Evolutionary conservation across 192 early-diverging fungal species (phyloP).

Genomic region (Coemansia asiatica): DNA sequence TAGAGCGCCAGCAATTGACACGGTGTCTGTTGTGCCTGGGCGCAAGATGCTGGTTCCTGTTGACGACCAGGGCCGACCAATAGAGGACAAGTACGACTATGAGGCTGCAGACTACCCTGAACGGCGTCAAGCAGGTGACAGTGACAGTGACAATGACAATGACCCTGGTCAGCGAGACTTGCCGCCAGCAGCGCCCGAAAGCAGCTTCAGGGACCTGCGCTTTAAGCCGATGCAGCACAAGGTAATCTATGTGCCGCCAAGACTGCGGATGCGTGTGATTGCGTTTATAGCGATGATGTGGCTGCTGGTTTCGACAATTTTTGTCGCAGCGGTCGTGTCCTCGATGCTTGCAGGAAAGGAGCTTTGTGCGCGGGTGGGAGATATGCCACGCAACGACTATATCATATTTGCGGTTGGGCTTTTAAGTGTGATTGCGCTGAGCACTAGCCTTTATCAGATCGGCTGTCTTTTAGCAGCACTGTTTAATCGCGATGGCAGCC

Average conservation of each 20-base stretch:
- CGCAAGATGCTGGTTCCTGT: conserved; percentile 81
- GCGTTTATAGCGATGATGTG: conserved; percentile 34
- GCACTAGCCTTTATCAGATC: conserved; percentile 19
- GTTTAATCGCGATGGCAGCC: conserved; percentile 3
- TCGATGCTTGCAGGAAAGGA: conserved; percentile 54
- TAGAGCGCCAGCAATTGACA: conserved; percentile 84
- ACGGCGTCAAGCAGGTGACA: not conserved
- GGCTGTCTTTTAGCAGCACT: not conserved
- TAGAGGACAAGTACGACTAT: conserved; percentile 60
- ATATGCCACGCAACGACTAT: conserved; percentile 69
- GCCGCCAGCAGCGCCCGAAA: conserved; percentile 35
- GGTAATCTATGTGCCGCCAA: conserved; percentile 79
- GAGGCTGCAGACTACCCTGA: conserved; percentile 61
- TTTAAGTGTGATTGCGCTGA: conserved; percentile 52
- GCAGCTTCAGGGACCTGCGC: conserved; percentile 58
- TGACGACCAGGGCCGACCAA: conserved; percentile 57
- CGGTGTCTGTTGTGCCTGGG: conserved; percentile 76
- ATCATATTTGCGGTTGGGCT: conserved; percentile 74
- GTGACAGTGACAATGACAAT: conserved; percentile 8
- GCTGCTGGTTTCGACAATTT: conserved; percentile 33
- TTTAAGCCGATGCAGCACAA: conserved; percentile 61
- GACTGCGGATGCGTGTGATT: conserved; percentile 16
- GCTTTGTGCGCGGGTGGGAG: conserved; percentile 32
- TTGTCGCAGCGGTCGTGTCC: conserved; percentile 54
- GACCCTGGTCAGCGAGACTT: conserved; percentile 16